A percentile compares a stretch with the other conserved stretches of the same genome.
These are phyloP conservation scores for Wickerhamiella cacticola DNA, from an alignment of 805 yeast genomes.

Conservation along the genomic window DNA sequence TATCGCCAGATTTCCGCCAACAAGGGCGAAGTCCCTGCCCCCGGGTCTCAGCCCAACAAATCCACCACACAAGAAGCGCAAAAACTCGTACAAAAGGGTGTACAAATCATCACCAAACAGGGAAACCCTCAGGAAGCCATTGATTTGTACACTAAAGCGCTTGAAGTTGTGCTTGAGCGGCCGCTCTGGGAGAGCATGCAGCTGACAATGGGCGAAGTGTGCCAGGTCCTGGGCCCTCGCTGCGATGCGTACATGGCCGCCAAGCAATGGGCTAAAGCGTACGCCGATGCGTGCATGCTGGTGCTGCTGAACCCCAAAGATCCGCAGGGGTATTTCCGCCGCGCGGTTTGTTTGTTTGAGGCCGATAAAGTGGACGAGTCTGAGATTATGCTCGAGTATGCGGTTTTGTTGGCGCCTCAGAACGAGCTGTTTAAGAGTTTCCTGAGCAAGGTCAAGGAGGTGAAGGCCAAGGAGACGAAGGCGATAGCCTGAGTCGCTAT, in stretches of 20 bases:
- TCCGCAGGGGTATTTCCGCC: constrained; percentile 28
- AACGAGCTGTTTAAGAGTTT: constrained; percentile 16
- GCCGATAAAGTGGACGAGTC: constrained; percentile 24
- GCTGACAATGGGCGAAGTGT: constrained; percentile 28
- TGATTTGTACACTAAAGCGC: constrained; percentile 29
- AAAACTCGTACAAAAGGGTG: constrained; percentile 29
- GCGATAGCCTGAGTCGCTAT: no score
- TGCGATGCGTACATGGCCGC: constrained; percentile 32
- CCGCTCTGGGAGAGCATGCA: constrained; percentile 32
- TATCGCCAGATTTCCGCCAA: constrained; percentile 24
- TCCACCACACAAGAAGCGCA: constrained; percentile 25
- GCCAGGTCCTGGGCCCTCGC: constrained; percentile 27
- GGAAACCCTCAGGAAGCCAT: constrained; percentile 28
- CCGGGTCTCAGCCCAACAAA: constrained; percentile 23
- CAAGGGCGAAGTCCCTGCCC: constrained; percentile 30
- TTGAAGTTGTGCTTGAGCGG: constrained; percentile 32
- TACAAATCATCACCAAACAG: constrained; percentile 22
- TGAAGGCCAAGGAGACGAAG: no score
- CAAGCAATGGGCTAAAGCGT: constrained; percentile 30
- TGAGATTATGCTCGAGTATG: constrained; percentile 21
- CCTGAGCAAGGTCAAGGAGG: background rate
- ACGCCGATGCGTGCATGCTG: constrained; percentile 30
- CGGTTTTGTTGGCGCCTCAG: constrained; percentile 20
- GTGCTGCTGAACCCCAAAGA: constrained; percentile 26
- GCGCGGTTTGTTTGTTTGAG: constrained; percentile 25